Conservation (phyloP, 2,329 filamentous ascomycete genomes). For the Arachnomyces sp. region DNA sequence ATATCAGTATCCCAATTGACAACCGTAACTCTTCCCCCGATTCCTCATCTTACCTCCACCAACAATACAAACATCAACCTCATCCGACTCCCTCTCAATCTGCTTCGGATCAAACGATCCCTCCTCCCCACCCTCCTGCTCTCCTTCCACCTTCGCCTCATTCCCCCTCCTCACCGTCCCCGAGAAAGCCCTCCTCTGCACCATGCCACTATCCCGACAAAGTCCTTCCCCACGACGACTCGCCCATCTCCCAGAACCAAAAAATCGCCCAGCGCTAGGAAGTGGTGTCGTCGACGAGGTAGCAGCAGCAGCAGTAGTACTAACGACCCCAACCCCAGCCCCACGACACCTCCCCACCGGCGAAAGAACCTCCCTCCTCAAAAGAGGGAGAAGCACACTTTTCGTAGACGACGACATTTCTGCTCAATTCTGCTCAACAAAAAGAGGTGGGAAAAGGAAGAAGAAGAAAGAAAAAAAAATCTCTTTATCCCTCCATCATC, state of each 20-base stretch:
- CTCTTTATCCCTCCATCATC: too few relatives aligned
- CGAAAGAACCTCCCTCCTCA: too few relatives aligned
- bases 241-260: conserved; percentile 13
- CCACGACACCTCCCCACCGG: too few relatives aligned
- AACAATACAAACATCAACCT: conserved; percentile 95
- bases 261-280: too few relatives aligned
- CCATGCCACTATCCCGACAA: conserved; percentile 8
- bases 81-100: conserved; percentile 79
- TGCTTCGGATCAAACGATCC: conserved; percentile 54
- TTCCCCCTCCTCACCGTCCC: conserved; percentile 33
- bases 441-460: too few relatives aligned
- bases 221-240: conserved; percentile 18
- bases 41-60: conserved; percentile 60
- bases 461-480: too few relatives aligned
- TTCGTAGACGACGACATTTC: too few relatives aligned
- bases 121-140: conserved; percentile 43
- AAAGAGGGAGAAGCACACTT: too few relatives aligned
- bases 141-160: conserved; percentile 28
- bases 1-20: conserved; percentile 4
- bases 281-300: conserved; percentile 11
- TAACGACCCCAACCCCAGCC: too few relatives aligned
- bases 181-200: conserved; percentile 39
- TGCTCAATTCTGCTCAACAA: too few relatives aligned
- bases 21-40: too few relatives aligned
- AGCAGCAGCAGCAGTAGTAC: conserved; percentile 3